phyloP scores from a whole-genome alignment of 352 stramenopile genomes.

The Aphanomyces astaci region DNA sequence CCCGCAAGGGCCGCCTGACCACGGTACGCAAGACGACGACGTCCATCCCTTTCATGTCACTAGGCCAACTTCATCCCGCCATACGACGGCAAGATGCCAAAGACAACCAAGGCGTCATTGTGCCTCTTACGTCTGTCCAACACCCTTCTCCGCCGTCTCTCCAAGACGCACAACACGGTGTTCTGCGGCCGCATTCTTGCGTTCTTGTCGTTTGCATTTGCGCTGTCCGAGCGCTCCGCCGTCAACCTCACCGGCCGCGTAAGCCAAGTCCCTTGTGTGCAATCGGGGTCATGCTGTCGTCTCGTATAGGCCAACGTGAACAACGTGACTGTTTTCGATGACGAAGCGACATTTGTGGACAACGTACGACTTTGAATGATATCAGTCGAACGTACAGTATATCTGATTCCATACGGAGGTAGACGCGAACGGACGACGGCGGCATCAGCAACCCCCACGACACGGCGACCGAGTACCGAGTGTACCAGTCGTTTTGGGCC shows the following conservation, averaged over 20 bases:
- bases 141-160: conserved; percentile 68
- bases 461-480: conserved; percentile 61
- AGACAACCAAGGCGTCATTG: conserved; percentile 71
- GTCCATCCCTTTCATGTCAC: not conserved
- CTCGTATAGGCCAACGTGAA: conserved; percentile 49
- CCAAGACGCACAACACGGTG: conserved; percentile 86
- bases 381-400: not conserved
- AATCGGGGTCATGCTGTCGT: not conserved
- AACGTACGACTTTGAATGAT: not conserved
- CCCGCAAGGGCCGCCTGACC: conserved; percentile 64
- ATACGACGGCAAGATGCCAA: conserved; percentile 30
- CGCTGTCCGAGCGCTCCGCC: conserved; percentile 73
- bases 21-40: conserved; percentile 25
- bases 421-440: not conserved
- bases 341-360: conserved; percentile 51
- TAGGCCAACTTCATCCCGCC: conserved; percentile 57
- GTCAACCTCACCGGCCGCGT: conserved; percentile 77
- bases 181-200: conserved; percentile 83
- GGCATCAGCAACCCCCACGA: conserved; percentile 33
- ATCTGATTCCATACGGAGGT: conserved; percentile 31
- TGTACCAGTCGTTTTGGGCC: conserved; percentile 88
- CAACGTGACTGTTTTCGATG: conserved; percentile 74
- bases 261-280: not conserved
- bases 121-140: conserved; percentile 80
- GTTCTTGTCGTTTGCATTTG: conserved; percentile 81